Conservation (phyloP, 192 early-diverging fungal species). For the Gryganskiella cystojenkinii region DNA sequence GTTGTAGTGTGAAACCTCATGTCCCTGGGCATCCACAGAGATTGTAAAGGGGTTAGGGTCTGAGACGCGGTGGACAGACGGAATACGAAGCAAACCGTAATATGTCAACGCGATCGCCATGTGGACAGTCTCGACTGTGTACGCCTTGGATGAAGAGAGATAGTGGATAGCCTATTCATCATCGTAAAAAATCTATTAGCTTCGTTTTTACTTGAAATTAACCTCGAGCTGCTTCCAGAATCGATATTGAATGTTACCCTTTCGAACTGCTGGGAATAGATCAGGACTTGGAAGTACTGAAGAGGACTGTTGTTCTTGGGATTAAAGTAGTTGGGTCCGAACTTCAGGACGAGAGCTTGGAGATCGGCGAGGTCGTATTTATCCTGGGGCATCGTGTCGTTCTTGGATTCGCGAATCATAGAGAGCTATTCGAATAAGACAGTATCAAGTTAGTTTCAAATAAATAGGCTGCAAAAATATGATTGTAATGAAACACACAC, state of each 20-base stretch:
- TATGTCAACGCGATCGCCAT: conserved; percentile 86
- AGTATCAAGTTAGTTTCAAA: neutral
- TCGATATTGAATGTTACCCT: conserved; percentile 21
- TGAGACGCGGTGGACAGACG: conserved; percentile 61
- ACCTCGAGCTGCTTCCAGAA: neutral
- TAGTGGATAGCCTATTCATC: conserved; percentile 72
- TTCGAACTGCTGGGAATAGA: conserved; percentile 94
- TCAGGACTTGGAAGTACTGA: conserved; percentile 84
- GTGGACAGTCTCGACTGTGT: conserved; percentile 88
- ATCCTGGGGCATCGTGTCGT: conserved; percentile 65
- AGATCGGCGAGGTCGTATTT: conserved; percentile 75
- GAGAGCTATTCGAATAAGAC: conserved; percentile 57
- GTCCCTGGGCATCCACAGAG: conserved; percentile 46
- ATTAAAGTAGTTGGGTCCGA: conserved; percentile 78
- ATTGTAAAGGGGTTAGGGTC: conserved; percentile 42
- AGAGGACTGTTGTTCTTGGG: conserved; percentile 74
- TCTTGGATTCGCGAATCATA: conserved; percentile 70
- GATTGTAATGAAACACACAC: no score
- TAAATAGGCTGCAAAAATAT: conserved; percentile 9
- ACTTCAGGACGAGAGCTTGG: conserved; percentile 71
- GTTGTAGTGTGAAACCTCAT: conserved; percentile 45
- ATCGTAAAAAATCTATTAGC: neutral
- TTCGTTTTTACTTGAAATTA: neutral
- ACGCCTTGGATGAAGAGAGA: conserved; percentile 69
- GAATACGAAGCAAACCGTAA: conserved; percentile 81